These are phyloP conservation scores for Phialemoniopsis sp. DNA, from an alignment of 2,329 filamentous ascomycete genomes.

Conservation along the genomic window DNA sequence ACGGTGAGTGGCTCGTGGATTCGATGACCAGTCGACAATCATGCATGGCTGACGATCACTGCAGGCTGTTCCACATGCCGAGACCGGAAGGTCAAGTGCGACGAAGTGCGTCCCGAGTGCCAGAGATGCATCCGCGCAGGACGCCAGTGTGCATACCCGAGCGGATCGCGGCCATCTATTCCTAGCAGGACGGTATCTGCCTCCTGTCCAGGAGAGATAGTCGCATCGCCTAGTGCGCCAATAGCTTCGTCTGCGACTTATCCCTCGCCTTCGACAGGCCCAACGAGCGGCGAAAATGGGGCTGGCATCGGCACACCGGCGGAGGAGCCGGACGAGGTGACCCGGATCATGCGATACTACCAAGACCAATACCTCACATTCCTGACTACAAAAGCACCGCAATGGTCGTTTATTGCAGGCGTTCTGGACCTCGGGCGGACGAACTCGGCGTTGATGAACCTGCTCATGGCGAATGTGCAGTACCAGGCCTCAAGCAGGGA, in stretches of 20 bases:
- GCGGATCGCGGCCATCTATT: too few relatives aligned
- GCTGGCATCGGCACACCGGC: too few relatives aligned
- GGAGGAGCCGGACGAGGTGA: not conserved
- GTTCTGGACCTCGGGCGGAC: not conserved
- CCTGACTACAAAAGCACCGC: not conserved
- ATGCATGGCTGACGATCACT: too few relatives aligned
- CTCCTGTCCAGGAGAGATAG: too few relatives aligned
- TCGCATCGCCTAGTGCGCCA: too few relatives aligned
- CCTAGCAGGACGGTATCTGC: too few relatives aligned
- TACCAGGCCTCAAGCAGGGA: not conserved
- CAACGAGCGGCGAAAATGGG: too few relatives aligned
- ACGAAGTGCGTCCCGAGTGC: slow-evolving; percentile 2
- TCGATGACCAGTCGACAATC: too few relatives aligned
- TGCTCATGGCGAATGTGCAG: not conserved
- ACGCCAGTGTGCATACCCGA: not conserved
- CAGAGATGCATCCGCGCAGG: slow-evolving; percentile 1
- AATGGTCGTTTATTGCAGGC: not conserved
- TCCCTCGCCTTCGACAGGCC: too few relatives aligned
- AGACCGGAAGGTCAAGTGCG: slow-evolving; percentile 5
- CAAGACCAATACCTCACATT: not conserved
- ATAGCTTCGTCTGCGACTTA: too few relatives aligned
- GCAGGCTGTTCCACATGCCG: slow-evolving; percentile 3
- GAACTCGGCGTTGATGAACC: not conserved
- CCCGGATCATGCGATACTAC: not conserved
- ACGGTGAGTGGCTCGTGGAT: too few relatives aligned